A percentile compares a stretch with the other conserved stretches of the same genome.
Evolutionary conservation across 2,329 filamentous ascomycete genomes (phyloP).

Genomic region (Pseudocercospora macadamiae): DNA sequence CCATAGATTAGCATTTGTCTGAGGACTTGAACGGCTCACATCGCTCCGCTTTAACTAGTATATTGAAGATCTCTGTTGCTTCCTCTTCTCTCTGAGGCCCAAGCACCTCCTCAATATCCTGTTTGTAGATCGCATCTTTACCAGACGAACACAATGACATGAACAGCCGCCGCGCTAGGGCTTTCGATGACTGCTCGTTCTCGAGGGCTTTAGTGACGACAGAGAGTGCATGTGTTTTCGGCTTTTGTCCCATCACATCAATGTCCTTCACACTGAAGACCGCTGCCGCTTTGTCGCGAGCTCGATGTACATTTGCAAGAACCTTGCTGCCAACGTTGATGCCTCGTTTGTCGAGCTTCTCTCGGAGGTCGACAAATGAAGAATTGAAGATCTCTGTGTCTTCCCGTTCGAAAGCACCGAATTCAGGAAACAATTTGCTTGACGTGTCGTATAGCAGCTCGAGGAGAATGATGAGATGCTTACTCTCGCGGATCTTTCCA

Average conservation of each 20-base stretch:
- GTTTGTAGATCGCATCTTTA: constrained; percentile 28
- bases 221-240: constrained; percentile 42
- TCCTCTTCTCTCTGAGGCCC: constrained; percentile 28
- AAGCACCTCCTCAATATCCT: constrained; percentile 34
- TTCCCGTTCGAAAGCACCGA: constrained; percentile 80
- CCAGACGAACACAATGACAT: constrained; percentile 34
- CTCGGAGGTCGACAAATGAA: constrained; percentile 56
- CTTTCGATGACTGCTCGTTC: constrained; percentile 32
- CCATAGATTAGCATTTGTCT: not conserved
- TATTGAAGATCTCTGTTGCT: constrained; percentile 36
- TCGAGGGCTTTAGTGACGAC: constrained; percentile 36
- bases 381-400: constrained; percentile 80
- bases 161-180: constrained; percentile 38
- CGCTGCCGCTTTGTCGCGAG: constrained; percentile 81
- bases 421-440: constrained; percentile 77
- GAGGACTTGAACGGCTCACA: not conserved
- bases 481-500: constrained; percentile 74
- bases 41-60: constrained; percentile 4
- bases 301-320: constrained; percentile 47
- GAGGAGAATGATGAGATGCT: constrained; percentile 72
- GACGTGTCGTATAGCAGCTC: constrained; percentile 82
- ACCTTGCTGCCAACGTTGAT: constrained; percentile 56
- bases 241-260: constrained; percentile 83
- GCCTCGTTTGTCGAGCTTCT: constrained; percentile 42
- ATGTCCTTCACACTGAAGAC: constrained; percentile 81